Conservation (phyloP, 1,284 basidiomycete genomes). For the Trichosporon coremiiforme region DNA sequence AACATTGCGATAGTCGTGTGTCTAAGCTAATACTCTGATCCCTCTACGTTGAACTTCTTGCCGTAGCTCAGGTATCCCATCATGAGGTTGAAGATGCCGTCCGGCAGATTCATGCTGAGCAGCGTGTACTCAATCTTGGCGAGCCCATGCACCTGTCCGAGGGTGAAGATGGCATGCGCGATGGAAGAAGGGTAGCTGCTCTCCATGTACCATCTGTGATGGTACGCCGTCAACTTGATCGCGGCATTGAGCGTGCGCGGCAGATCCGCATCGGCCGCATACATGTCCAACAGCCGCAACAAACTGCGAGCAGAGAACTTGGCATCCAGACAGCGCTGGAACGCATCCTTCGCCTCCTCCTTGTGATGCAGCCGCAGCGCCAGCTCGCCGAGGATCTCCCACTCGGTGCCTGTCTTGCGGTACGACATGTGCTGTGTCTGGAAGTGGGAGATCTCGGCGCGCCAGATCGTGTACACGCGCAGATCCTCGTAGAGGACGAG, state of each 20-base stretch:
- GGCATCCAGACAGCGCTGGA: conserved; percentile 86
- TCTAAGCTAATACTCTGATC: conserved; percentile 41
- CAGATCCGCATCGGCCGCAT: conserved; percentile 90
- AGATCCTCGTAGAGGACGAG: conserved; percentile 99
- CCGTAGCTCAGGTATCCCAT: conserved; percentile 46
- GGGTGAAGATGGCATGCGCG: conserved; percentile 84
- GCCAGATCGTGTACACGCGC: conserved; percentile 99
- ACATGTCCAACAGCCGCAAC: conserved; percentile 88
- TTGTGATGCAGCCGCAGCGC: conserved; percentile 90
- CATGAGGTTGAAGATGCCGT: conserved; percentile 63
- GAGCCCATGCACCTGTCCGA: conserved; percentile 91
- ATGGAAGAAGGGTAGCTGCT: conserved; percentile 89
- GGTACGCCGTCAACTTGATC: conserved; percentile 89
- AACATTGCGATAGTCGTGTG: neutral
- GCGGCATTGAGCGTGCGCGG: conserved; percentile 86
- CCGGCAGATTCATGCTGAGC: conserved; percentile 85
- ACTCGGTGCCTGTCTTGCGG: conserved; percentile 92
- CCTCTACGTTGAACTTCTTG: conserved; percentile 48
- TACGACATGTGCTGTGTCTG: conserved; percentile 95
- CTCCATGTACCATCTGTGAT: conserved; percentile 69
- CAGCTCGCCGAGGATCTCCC: conserved; percentile 97
- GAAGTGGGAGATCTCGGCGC: conserved; percentile 98
- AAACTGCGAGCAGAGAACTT: conserved; percentile 91
- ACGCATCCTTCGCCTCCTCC: conserved; percentile 97
- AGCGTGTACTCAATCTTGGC: conserved; percentile 92